Evolutionary conservation across 768 basidiomycete species (phyloP).

Genomic region (Dacryopinax primogenitus): DNA sequence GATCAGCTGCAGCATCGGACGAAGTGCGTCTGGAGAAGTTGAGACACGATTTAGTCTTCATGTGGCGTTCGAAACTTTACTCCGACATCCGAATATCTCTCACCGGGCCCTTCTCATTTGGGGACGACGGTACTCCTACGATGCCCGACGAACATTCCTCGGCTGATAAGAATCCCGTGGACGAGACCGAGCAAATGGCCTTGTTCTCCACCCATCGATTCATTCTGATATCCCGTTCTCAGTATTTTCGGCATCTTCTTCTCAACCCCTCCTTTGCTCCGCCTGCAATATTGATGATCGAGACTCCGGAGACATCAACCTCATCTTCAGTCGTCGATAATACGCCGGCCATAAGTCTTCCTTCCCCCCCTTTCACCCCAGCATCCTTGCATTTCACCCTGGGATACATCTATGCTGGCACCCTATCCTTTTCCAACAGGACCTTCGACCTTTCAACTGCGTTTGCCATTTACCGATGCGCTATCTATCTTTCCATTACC

Average conservation of each 20-base stretch:
- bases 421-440: constrained; percentile 81
- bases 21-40: constrained; percentile 66
- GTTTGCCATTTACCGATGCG: constrained; percentile 75
- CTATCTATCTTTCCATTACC: constrained; percentile 63
- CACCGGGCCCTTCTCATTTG: constrained; percentile 45
- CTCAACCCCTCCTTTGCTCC: constrained; percentile 44
- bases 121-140: constrained; percentile 16
- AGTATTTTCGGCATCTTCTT: constrained; percentile 77
- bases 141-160: constrained; percentile 23
- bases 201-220: constrained; percentile 89
- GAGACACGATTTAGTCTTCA: constrained; percentile 84
- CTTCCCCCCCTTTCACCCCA: constrained; percentile 88
- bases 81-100: constrained; percentile 80
- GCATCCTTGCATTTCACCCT: constrained; percentile 88
- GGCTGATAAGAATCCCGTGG: constrained; percentile 19
- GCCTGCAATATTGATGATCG: constrained; percentile 17
- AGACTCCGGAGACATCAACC: not conserved
- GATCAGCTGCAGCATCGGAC: constrained; percentile 29
- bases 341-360: constrained; percentile 47
- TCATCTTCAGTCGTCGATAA: not conserved
- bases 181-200: constrained; percentile 54
- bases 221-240: constrained; percentile 75
- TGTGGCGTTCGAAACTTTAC: constrained; percentile 92
- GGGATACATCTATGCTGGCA: constrained; percentile 90
- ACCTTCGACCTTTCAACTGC: constrained; percentile 87